Evolutionary conservation across 1,284 basidiomycete genomes (phyloP).

Genomic region (Cryptococcus amylolentus): DNA sequence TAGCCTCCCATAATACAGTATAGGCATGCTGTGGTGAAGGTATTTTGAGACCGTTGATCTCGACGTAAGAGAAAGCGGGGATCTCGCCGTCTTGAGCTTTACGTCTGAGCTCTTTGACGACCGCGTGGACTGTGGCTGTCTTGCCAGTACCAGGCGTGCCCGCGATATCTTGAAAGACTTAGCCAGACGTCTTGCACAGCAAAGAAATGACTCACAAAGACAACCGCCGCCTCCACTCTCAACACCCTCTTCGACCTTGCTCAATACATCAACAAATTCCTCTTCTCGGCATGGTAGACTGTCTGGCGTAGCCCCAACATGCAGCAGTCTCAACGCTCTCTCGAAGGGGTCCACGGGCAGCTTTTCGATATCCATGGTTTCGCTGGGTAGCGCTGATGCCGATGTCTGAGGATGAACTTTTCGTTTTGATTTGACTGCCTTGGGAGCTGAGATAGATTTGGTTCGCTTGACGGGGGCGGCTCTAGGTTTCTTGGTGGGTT

Average conservation of each 20-base stretch:
- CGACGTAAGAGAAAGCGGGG: constrained; percentile 91
- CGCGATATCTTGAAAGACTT: constrained; percentile 68
- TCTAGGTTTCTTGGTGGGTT: constrained; percentile 8
- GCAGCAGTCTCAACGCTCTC: constrained; percentile 79
- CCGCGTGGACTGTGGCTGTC: constrained; percentile 93
- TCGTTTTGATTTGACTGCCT: constrained; percentile 3
- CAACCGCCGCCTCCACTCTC: constrained; percentile 93
- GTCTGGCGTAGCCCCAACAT: constrained; percentile 90
- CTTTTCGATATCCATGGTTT: constrained; percentile 35
- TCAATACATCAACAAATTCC: constrained; percentile 75
- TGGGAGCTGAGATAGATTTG: constrained; percentile 7
- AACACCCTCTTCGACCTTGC: constrained; percentile 76
- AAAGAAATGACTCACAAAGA: constrained; percentile 67
- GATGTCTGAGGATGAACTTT: constrained; percentile 35
- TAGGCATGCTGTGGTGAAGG: constrained; percentile 86
- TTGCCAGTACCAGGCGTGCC: constrained; percentile 98
- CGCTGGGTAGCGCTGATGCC: constrained; percentile 27
- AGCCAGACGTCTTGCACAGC: not conserved
- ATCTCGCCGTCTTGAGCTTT: constrained; percentile 81
- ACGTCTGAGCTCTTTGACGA: constrained; percentile 79
- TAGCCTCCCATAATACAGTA: constrained; percentile 79
- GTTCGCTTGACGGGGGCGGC: not conserved
- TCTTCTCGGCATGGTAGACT: constrained; percentile 83
- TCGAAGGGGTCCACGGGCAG: constrained; percentile 73
- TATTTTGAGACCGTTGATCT: constrained; percentile 94